Evolutionary conservation across 345 rosid genomes (phyloP).

Genomic region (Lumnitzera racemosa): DNA sequence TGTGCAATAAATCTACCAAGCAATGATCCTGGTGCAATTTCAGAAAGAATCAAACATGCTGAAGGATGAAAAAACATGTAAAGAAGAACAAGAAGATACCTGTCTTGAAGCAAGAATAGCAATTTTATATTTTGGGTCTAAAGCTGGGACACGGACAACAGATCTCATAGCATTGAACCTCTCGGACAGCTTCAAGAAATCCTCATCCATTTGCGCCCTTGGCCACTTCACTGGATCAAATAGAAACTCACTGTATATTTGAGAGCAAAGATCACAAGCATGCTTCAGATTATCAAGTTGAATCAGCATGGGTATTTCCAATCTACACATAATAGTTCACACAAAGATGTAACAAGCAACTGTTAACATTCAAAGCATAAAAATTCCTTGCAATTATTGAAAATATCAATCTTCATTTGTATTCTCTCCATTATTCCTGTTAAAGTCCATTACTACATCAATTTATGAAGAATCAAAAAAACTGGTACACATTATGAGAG

Average conservation of each 20-base stretch:
- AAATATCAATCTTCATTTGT: background rate
- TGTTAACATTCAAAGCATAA: background rate
- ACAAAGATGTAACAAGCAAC: no score
- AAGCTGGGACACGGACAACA: conserved; percentile 65
- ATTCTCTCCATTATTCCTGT: background rate
- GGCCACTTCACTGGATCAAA: conserved; percentile 82
- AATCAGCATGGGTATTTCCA: background rate
- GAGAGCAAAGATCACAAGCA: no score
- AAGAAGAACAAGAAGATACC: conserved; percentile 28
- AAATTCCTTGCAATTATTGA: background rate
- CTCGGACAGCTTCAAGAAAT: conserved; percentile 54
- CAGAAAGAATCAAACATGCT: background rate
- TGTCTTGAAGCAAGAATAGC: conserved; percentile 85
- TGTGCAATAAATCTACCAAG: conserved; percentile 73
- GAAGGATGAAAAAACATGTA: background rate
- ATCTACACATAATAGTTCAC: background rate
- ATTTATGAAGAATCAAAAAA: background rate
- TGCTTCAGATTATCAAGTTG: background rate
- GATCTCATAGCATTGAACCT: conserved; percentile 56
- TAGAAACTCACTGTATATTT: conserved; percentile 49
- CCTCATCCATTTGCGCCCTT: conserved; percentile 59
- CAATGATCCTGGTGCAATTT: conserved; percentile 72
- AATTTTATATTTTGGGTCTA: conserved; percentile 81
- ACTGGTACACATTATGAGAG: background rate
- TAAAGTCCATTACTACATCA: background rate